Evolutionary conservation across 768 basidiomycete genomes (phyloP).

Genomic region (Boletus rex-veris): DNA sequence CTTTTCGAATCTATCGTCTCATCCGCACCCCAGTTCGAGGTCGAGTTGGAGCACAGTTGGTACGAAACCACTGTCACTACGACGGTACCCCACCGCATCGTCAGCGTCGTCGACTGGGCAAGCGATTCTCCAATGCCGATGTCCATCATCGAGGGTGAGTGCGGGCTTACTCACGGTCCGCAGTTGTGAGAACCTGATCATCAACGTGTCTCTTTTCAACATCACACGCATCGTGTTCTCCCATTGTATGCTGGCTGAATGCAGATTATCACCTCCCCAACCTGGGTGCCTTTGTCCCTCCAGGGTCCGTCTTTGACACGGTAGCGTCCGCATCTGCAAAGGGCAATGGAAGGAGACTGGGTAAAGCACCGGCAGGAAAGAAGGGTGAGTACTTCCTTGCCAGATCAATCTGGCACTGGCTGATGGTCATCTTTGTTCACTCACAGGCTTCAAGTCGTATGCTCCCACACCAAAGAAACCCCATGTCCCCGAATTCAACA

Average conservation of each 20-base stretch:
- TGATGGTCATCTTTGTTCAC: background rate
- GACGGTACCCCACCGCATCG: conserved; percentile 66
- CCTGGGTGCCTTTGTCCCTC: conserved; percentile 24
- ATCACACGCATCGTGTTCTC: background rate
- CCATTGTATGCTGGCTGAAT: background rate
- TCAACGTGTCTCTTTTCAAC: background rate
- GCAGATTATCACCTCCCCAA: conserved; percentile 22
- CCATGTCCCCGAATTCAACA: conserved; percentile 17
- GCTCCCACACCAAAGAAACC: conserved; percentile 12
- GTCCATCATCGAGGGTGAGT: conserved; percentile 14
- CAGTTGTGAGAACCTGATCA: conserved; percentile 2
- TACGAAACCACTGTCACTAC: conserved; percentile 87
- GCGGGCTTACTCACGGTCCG: background rate
- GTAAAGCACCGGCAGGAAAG: conserved; percentile 13
- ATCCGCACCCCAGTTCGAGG: conserved; percentile 58
- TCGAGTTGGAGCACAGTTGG: conserved; percentile 95
- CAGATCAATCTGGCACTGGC: background rate
- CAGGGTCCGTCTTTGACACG: conserved; percentile 18
- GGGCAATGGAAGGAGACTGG: conserved; percentile 6
- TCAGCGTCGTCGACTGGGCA: conserved; percentile 94
- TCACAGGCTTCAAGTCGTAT: conserved; percentile 7
- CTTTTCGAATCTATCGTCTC: background rate
- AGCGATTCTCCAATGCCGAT: conserved; percentile 61
- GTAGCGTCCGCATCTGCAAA: conserved; percentile 1
- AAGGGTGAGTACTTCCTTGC: conserved; percentile 1